phyloP scores from a whole-genome alignment of 129 eudicot species.

The Ambrosia artemisiifolia region DNA sequence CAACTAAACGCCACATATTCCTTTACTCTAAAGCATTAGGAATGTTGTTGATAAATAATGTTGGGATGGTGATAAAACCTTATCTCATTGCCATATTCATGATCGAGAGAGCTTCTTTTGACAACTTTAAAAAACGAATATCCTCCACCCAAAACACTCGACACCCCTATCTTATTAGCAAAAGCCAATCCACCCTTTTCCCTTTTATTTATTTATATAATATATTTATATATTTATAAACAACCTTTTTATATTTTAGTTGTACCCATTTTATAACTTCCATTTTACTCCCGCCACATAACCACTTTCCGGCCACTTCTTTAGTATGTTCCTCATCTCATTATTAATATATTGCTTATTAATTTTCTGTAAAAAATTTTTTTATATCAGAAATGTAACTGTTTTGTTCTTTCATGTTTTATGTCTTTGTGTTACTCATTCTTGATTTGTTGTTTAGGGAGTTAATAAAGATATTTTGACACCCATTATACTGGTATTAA shows the following conservation, averaged over 20 bases:
- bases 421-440: not conserved
- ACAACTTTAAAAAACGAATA: conserved; percentile 45
- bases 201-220: not conserved
- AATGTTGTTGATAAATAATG: conserved; percentile 8
- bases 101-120: conserved; percentile 20
- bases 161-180: conserved; percentile 67
- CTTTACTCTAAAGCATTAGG: too few relatives aligned
- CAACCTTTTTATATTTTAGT: not conserved
- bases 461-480: too few relatives aligned
- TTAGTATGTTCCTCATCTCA: conserved; percentile 23
- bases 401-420: too few relatives aligned
- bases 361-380: too few relatives aligned
- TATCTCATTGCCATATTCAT: conserved; percentile 32
- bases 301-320: conserved; percentile 17
- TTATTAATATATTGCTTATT: too few relatives aligned
- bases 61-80: conserved; percentile 36
- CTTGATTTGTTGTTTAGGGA: not conserved
- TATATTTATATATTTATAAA: not conserved
- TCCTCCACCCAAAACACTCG: conserved; percentile 62
- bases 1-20: too few relatives aligned
- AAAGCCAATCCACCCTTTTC: conserved; percentile 53
- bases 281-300: conserved; percentile 4
- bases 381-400: too few relatives aligned
- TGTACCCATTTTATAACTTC: conserved; percentile 24
- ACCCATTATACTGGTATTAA: too few relatives aligned